phyloP scores from a whole-genome alignment of 2,329 filamentous ascomycete genomes.

The Arthrobotrys musiformis region DNA sequence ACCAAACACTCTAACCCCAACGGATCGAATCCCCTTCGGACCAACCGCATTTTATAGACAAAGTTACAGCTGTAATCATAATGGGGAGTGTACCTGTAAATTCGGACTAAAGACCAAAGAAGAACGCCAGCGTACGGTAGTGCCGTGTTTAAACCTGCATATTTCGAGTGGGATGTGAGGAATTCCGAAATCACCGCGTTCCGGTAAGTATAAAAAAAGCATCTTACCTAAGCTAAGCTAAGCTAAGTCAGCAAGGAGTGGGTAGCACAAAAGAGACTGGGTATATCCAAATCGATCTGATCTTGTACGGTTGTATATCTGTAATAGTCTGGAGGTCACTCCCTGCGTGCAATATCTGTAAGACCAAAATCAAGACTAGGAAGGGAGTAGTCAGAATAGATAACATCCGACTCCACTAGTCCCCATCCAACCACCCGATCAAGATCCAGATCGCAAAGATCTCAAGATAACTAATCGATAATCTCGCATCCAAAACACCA shows the following conservation, averaged over 20 bases:
- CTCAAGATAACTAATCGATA: constrained; percentile 18
- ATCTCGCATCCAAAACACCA: constrained; percentile 21
- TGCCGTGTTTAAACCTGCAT: constrained; percentile 23
- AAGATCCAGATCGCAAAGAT: background rate
- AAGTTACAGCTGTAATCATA: constrained; percentile 1
- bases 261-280: background rate
- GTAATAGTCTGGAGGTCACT: background rate
- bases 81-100: constrained; percentile 10
- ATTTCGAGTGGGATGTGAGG: constrained; percentile 37
- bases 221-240: no score
- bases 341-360: no score
- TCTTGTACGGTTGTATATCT: no score
- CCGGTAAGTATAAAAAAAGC: no score
- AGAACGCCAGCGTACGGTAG: constrained; percentile 1
- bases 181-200: constrained; percentile 22
- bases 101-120: constrained; percentile 22
- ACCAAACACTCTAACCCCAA: no score
- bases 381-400: background rate
- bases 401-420: no score
- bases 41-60: constrained; percentile 11
- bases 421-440: no score
- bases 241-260: background rate
- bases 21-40: constrained; percentile 11
- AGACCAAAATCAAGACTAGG: no score
- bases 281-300: no score